Evolutionary conservation across 768 basidiomycete genomes (phyloP).

Genomic region (Ramaria rubella): DNA sequence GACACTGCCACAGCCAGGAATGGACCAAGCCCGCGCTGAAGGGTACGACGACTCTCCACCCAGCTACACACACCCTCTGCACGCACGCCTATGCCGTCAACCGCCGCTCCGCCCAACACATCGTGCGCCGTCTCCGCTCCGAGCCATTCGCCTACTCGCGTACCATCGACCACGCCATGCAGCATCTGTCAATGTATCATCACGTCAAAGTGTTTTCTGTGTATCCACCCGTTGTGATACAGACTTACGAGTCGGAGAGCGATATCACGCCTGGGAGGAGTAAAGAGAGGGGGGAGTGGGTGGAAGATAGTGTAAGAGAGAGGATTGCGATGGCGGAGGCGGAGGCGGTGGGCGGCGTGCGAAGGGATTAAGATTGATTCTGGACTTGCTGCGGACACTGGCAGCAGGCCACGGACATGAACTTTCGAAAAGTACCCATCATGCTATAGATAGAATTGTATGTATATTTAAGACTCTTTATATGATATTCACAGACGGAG

Average conservation of each 20-base stretch:
- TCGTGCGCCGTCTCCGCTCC: conserved; percentile 1
- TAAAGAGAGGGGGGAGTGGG: neutral
- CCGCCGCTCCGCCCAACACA: neutral
- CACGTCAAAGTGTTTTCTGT: conserved; percentile 3
- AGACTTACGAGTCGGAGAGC: conserved; percentile 7
- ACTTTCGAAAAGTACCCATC: too few relatives aligned
- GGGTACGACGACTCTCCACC: conserved; percentile 1
- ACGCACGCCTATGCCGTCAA: conserved; percentile 9
- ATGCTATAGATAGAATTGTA: too few relatives aligned
- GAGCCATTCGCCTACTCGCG: conserved; percentile 9
- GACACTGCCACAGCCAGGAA: conserved; percentile 9
- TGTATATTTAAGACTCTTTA: too few relatives aligned
- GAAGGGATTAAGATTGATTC: too few relatives aligned
- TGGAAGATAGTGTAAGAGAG: conserved; percentile 4
- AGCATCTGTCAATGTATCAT: neutral
- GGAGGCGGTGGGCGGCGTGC: too few relatives aligned
- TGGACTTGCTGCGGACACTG: too few relatives aligned
- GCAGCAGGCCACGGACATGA: too few relatives aligned
- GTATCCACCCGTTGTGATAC: conserved; percentile 5
- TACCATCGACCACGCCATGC: conserved; percentile 6
- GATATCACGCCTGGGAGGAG: conserved; percentile 6
- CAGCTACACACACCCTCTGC: neutral
- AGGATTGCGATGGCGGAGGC: conserved; percentile 1
- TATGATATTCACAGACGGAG: too few relatives aligned
- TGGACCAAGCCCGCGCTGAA: conserved; percentile 1